Evolutionary conservation across 2,329 filamentous ascomycete genomes (phyloP).

Genomic region (Ophiosphaerella korrae): DNA sequence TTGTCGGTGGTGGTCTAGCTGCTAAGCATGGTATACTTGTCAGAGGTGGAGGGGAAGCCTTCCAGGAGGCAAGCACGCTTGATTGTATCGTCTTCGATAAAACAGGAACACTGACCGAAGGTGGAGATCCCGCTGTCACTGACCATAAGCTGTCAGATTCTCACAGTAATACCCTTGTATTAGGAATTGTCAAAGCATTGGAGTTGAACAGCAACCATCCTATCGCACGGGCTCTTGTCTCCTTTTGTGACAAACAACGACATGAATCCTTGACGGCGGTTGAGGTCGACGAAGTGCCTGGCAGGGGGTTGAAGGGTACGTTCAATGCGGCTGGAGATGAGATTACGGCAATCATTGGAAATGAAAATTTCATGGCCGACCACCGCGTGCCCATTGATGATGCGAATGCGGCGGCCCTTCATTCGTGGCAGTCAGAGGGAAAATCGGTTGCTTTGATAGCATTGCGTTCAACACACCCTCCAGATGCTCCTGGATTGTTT

Average conservation of each 20-base stretch:
- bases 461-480: constrained; percentile 12
- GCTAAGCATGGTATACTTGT: constrained; percentile 80
- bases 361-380: constrained; percentile 68
- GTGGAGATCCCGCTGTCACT: constrained; percentile 72
- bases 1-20: constrained; percentile 79
- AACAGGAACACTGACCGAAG: constrained; percentile 79
- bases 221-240: constrained; percentile 71
- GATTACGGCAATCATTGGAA: constrained; percentile 66
- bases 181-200: constrained; percentile 63
- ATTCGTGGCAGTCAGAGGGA: constrained; percentile 49
- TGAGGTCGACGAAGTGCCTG: constrained; percentile 68
- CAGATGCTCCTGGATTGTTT: not conserved
- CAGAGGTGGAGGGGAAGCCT: constrained; percentile 83
- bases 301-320: constrained; percentile 69
- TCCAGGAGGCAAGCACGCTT: constrained; percentile 79
- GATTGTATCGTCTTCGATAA: constrained; percentile 87
- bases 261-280: constrained; percentile 25
- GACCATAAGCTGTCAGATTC: constrained; percentile 51
- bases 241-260: constrained; percentile 58
- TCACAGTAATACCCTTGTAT: constrained; percentile 45
- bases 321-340: constrained; percentile 48
- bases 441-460: constrained; percentile 51
- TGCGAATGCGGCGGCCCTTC: constrained; percentile 25
- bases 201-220: constrained; percentile 78
- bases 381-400: constrained; percentile 38